Evolutionary conservation across 345 rosid species (phyloP), one percentile per base, ranked within the genome.

Genomic region (Dimocarpus longan): DNA sequence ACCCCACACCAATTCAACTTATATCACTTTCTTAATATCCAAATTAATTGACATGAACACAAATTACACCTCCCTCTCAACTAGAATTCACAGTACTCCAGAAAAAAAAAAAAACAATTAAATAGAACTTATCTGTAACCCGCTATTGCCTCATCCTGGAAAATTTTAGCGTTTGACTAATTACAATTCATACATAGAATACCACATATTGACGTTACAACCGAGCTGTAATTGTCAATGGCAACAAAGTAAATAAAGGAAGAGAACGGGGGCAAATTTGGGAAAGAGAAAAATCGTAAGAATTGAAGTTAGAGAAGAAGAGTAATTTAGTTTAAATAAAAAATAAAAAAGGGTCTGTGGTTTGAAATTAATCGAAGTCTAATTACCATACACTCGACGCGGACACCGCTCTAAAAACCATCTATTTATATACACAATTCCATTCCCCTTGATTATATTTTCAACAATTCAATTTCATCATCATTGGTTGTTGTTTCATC

Each of bases 361-460:
- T 76, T 85, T 80, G 67, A 77, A 82, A 82, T 80, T 16, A 80
- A 78, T 28, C 8, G 6, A 56, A 40, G 22, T 32, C 50, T 71
- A 28, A 81, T 70, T 66, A 76, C 79, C 76, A 68, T 79, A 73
- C 76, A 81, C 78, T 78, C 84, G 80, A 69, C 73, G 84, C 67
- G 62, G 65, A 68, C 71, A 63, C 78, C 79, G 70, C 54, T 81
- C 77, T 68, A 15, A 40, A 62, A 26, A 6, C 48, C 3, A 10
- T 54, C 74, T 75, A 70, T 67, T 67, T 79, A 54, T 67, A 44
- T 26, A 40, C 44, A 52, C 66, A 32, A n/a, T 72, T 21, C 18
- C 21, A 8, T 60, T 22, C 19, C 28, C 10, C 5, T 60, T 60
- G 6, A 2, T 60, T 60, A 15, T 60, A 5, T 4, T 57, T n/a